Percentiles rank a stretch among this genome's conserved stretches.
These are phyloP conservation scores for Zea luxurians DNA, from an alignment of 176 grass and related monocot species.

Conservation along the genomic window DNA sequence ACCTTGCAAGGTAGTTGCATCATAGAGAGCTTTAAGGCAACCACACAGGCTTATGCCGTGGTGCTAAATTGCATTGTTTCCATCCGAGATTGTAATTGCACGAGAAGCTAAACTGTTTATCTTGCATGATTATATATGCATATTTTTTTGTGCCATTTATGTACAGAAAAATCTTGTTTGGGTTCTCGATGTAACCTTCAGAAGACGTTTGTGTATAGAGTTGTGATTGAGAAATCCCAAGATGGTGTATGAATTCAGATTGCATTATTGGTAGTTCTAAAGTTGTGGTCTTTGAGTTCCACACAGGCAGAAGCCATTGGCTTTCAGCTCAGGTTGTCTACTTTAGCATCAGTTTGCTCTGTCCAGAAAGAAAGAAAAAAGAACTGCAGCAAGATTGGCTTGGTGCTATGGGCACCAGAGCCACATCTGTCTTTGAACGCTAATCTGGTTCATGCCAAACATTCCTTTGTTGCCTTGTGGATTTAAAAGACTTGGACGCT, in stretches of 20 bases:
- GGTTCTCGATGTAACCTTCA: conserved; percentile 8
- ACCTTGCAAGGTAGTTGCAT: neutral
- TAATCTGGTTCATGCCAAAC: conserved; percentile 13
- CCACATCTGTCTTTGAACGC: neutral
- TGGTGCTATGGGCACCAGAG: neutral
- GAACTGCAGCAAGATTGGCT: neutral
- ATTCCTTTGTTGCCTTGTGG: conserved; percentile 27
- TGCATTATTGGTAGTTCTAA: neutral
- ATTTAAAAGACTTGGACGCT: neutral
- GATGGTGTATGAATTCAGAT: neutral
- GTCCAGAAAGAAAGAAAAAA: neutral
- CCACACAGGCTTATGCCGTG: neutral
- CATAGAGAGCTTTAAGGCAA: conserved; percentile 8
- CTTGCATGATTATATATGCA: neutral
- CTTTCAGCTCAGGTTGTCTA: neutral
- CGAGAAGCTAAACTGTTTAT: conserved; percentile 1
- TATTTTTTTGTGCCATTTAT: conserved; percentile 13
- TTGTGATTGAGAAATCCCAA: conserved; percentile 6
- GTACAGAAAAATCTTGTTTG: conserved; percentile 5
- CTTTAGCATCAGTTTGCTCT: neutral
- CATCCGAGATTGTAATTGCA: conserved; percentile 7
- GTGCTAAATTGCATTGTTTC: conserved; percentile 11
- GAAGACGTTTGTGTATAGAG: neutral
- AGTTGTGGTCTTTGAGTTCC: neutral
- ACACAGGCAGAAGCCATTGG: neutral